Base-by-base conservation (phyloP, 75 land plant species). In the Gnetum montanum region DNA sequence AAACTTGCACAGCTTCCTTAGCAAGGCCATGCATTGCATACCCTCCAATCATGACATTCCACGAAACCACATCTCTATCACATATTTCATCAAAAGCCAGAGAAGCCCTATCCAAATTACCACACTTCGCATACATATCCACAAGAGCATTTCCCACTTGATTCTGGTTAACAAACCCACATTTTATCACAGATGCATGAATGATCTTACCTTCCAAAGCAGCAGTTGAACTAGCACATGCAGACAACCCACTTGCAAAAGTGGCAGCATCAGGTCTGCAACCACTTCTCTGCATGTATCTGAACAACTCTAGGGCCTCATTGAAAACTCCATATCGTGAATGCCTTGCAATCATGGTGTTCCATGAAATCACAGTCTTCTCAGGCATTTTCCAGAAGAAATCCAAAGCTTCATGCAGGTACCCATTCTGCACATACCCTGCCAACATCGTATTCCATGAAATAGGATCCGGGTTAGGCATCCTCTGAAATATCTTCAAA, bases 11-110 rank as follows among this genome's bases (percentile, higher is more conserved):
- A 1, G 61, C 65, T 38, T 69, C 69, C n/a, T 8, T 36, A 8
- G 57, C 36, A 43, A 64, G 53, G 28, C 78, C 78, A 56, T 69
- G 72, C 34, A 65, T 63, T 1, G 68, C 73, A 68, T 50, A 75
- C 8, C 67, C 69, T 8, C 57, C 60, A 46, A 75, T 70, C 53
- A 75, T 58, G 13, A 65, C 35, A 49, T 64, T 75, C 43, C 43
- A 41, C n/a, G 43, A 15, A 8, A 41, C 43, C 3, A 41, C n/a
- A 18, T 41, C 43, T 41, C 16, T 15, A 1, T 15, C 43, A 41
- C 5, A 18, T 6, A 41, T 41, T 41, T 15, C 16, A 18, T 41
- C 43, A 18, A 41, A 41, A 15, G 18, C 43, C 13, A 15, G 13
- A 3, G 13, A 18, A 15, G 43, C 43, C 13, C 13, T 18, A 15